These are phyloP conservation scores for Aspergillus brunneoviolaceus DNA, from an alignment of 2,329 filamentous ascomycete species.

Conservation along the genomic window DNA sequence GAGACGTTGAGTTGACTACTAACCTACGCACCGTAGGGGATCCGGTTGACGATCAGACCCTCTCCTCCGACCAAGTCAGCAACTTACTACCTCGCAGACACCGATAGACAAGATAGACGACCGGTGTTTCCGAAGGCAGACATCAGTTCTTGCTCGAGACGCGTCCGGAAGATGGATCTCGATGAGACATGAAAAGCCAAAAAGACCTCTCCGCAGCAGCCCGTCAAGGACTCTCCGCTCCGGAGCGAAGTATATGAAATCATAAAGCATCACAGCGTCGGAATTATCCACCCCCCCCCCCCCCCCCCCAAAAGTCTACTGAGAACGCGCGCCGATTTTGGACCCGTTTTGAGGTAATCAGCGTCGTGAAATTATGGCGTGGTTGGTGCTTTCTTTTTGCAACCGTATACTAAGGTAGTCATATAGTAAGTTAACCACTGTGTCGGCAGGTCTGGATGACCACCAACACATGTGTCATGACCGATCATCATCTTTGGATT, in stretches of 20 bases:
- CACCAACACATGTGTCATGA: not conserved
- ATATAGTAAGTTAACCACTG: not conserved
- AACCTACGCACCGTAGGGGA: too few species aligned
- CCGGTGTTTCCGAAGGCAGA: slow-evolving; percentile 7
- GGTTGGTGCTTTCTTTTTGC: too few species aligned
- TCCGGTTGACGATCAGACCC: not conserved
- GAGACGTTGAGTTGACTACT: too few species aligned
- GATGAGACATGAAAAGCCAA: not conserved
- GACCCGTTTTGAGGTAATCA: not conserved
- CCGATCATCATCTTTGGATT: not conserved
- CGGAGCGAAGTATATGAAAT: not conserved
- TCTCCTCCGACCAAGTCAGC: not conserved
- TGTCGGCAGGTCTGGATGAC: not conserved
- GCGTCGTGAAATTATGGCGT: too few species aligned
- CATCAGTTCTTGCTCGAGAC: not conserved
- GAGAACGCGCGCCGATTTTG: not conserved
- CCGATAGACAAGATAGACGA: not conserved
- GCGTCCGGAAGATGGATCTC: slow-evolving; percentile 7
- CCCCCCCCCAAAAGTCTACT: not conserved
- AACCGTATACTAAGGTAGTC: not conserved
- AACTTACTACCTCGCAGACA: too few species aligned
- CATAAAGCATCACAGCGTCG: not conserved
- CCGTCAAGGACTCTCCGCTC: not conserved
- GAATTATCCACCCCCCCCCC: not conserved
- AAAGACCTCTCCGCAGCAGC: not conserved